Conservation (phyloP, 2,329 filamentous ascomycete species). For the Aureobasidium melanogenum region DNA sequence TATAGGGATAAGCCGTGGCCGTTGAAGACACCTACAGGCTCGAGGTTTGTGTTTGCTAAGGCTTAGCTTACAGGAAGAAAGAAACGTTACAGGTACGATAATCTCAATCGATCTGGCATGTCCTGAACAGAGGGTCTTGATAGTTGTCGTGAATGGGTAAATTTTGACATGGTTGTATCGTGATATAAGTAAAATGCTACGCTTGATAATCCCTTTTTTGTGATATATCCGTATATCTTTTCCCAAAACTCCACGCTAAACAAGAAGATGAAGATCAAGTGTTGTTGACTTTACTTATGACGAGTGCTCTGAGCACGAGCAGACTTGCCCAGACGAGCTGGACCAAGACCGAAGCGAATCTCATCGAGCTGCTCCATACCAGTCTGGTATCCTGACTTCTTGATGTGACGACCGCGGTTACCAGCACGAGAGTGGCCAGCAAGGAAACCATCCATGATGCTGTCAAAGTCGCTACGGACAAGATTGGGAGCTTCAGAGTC, state of each 20-base stretch:
- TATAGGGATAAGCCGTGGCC: background rate
- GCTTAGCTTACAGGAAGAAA: background rate
- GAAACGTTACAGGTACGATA: too few relatives aligned
- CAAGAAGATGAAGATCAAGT: background rate
- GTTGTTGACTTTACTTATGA: background rate
- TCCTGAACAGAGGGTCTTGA: too few relatives aligned
- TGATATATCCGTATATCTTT: background rate
- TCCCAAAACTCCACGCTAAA: conserved; percentile 5
- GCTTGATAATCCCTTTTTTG: background rate
- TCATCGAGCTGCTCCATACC: conserved; percentile 88
- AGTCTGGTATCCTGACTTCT: conserved; percentile 70
- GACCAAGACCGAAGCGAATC: conserved; percentile 70
- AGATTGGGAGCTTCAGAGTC: conserved; percentile 39
- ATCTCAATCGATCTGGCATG: too few relatives aligned
- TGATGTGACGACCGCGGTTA: conserved; percentile 56
- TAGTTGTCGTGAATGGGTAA: too few relatives aligned
- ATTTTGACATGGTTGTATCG: background rate
- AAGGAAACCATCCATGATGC: conserved; percentile 88
- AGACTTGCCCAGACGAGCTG: conserved; percentile 49
- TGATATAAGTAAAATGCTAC: background rate
- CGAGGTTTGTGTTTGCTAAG: conserved; percentile 1
- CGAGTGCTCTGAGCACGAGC: background rate
- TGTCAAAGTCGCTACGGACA: conserved; percentile 71
- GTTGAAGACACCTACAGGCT: background rate
- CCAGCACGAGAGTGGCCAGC: conserved; percentile 57